Base-by-base conservation (phyloP, 116 monocot genomes). In the Papilionanthe hybrid region DNA sequence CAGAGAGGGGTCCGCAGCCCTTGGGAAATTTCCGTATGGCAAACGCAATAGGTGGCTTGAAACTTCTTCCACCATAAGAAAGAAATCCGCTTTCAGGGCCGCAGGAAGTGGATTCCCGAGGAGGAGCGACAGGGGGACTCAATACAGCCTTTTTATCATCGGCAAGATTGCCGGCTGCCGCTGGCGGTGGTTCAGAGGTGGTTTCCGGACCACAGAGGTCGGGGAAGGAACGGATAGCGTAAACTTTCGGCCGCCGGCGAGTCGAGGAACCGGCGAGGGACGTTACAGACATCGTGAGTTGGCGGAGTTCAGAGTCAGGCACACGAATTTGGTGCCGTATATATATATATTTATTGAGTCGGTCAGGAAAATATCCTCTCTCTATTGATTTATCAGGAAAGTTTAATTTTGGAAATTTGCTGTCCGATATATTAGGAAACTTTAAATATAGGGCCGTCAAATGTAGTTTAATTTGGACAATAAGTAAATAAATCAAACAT, bases 171-270 rank as follows among this genome's bases (percentile, higher is more conserved):
- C 22, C 27, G 28, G 0, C 0, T 13, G 18, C 27, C 49, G 49
- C 25, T 23, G 25, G 27, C 17, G 9, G 15, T 19, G 27, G 10
- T 5, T 47, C 48, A 1, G n/a, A 0, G 2, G 19, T 43, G 43
- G 73, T 2, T 20, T 0, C 23, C 27, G 49, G 49, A 48, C 49
- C 75, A 19, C 75, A 75, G 49, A n/a, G 28, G 3, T 27, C 6
- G 50, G 75, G 75, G 28, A 75, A 75, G 11, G 75, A 75, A 1
- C 75, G 75, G 15, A 28, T 28, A 49, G 75, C 75, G 49, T 50
- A 75, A 28, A 44, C 43, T 30, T 41, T 69, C 56, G 83, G 42
- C 72, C 17, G 73, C 17, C n/a, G 72, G 42, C 0, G 74, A 5
- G 37, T 75, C 27, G 79, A 17, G 18, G 27, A 78, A 8, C 15